phyloP scores from a whole-genome alignment of 164 flowering plant species.

The grape (Vitis vinifera) region ASM3070453v1 NC_081807.1:2845001-2845500 shows the following conservation, averaged over 20 bases:
- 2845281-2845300: slow-evolving; percentile 36
- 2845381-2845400: slow-evolving; percentile 37
- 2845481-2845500: slow-evolving; percentile 56
- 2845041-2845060: slow-evolving; percentile 62
- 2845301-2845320: slow-evolving; percentile 51
- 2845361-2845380: slow-evolving; percentile 56
- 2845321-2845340: slow-evolving; percentile 80
- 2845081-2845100: slow-evolving; percentile 13
- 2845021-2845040: slow-evolving; percentile 45
- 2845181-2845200: slow-evolving; percentile 79
- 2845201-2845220: slow-evolving; percentile 90
- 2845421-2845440: slow-evolving; percentile 30
- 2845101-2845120: no score
- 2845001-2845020: slow-evolving; percentile 54
- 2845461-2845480: slow-evolving; percentile 48
- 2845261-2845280: slow-evolving; percentile 52
- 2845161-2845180: slow-evolving; percentile 70
- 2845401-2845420: slow-evolving; percentile 36
- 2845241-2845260: slow-evolving; percentile 73
- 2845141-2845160: neutral
- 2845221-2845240: slow-evolving; percentile 75
- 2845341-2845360: slow-evolving; percentile 65
- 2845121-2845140: neutral
- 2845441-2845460: slow-evolving; percentile 27
- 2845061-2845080: slow-evolving; percentile 85